A percentile compares a stretch with the other conserved stretches of the same genome.
phyloP scores from a whole-genome alignment of 176 grass and related monocot genomes.

The Oryza coarctata region DNA sequence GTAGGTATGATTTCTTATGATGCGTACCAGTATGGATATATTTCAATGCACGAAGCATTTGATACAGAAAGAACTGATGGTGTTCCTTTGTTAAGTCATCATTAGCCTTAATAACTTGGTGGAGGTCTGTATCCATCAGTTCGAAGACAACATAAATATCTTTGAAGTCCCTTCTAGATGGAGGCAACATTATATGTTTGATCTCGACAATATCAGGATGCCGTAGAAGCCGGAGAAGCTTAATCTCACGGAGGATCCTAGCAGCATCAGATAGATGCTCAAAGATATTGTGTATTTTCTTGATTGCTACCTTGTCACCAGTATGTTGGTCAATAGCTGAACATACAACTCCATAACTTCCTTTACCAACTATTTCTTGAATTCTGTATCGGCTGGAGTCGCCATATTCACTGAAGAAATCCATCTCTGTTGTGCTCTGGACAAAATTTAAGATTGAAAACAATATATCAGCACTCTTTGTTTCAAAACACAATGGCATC shows the following conservation, averaged over 20 bases:
- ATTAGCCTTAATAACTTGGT: conserved; percentile 98
- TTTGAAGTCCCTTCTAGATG: conserved; percentile 77
- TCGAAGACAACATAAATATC: conserved; percentile 97
- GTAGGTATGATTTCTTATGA: background rate
- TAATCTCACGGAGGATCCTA: conserved; percentile 91
- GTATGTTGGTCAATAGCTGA: conserved; percentile 89
- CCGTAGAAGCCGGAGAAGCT: conserved; percentile 75
- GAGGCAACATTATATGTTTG: conserved; percentile 90
- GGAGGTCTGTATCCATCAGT: conserved; percentile 92
- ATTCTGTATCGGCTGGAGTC: conserved; percentile 87
- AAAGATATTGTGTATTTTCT: conserved; percentile 89
- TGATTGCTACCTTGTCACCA: conserved; percentile 89
- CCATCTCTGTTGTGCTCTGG: conserved; percentile 78
- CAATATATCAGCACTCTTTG: background rate
- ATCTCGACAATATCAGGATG: conserved; percentile 97
- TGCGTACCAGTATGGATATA: conserved; percentile 88
- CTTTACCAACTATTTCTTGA: conserved; percentile 85
- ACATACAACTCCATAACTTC: conserved; percentile 89
- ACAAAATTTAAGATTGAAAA: background rate
- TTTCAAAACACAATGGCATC: background rate
- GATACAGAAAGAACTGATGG: conserved; percentile 92
- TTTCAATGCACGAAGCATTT: conserved; percentile 91
- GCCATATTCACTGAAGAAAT: conserved; percentile 86
- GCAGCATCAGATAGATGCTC: conserved; percentile 86
- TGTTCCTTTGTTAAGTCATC: conserved; percentile 96